A percentile compares a stretch with the other conserved stretches of the same genome.
Conservation (phyloP, 208 protist genomes). For the Trypanosoma scelopori region DNA sequence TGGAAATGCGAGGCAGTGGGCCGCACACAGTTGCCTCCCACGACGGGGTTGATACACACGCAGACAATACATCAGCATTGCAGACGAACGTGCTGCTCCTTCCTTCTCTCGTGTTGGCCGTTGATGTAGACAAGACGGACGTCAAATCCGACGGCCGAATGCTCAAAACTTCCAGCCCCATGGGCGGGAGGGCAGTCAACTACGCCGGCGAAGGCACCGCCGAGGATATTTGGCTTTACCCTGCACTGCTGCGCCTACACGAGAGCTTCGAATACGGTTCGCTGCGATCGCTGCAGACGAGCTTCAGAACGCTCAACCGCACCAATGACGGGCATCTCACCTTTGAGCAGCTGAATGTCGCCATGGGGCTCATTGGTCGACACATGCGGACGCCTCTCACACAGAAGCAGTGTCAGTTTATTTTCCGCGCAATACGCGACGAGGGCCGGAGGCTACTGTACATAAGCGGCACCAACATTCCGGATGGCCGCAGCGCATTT, state of each 20-base stretch:
- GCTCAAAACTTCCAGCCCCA: too few relatives aligned
- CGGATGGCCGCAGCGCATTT: background rate
- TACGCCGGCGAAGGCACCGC: background rate
- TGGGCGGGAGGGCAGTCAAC: background rate
- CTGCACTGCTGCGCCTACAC: conserved; percentile 53
- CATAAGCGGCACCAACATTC: background rate
- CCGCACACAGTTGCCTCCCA: background rate
- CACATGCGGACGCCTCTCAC: conserved; percentile 48
- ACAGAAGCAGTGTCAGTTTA: conserved; percentile 24
- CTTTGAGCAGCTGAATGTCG: conserved; percentile 48
- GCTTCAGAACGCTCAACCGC: conserved; percentile 57
- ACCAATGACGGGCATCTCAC: conserved; percentile 48
- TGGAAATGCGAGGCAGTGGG: background rate
- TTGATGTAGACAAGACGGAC: background rate
- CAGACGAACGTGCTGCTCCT: background rate
- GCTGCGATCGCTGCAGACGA: conserved; percentile 30
- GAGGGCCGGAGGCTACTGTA: background rate
- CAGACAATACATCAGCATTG: background rate
- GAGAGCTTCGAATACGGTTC: conserved; percentile 46
- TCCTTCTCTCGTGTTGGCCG: background rate
- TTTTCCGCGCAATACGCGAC: conserved; percentile 13
- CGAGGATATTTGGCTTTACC: conserved; percentile 60
- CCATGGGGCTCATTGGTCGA: conserved; percentile 55
- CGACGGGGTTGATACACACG: background rate
- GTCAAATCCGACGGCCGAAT: too few relatives aligned